A percentile compares a stretch with the other conserved stretches of the same genome.
phyloP scores from a whole-genome alignment of 768 basidiomycete genomes.

The Leccinum incarnatum region DNA sequence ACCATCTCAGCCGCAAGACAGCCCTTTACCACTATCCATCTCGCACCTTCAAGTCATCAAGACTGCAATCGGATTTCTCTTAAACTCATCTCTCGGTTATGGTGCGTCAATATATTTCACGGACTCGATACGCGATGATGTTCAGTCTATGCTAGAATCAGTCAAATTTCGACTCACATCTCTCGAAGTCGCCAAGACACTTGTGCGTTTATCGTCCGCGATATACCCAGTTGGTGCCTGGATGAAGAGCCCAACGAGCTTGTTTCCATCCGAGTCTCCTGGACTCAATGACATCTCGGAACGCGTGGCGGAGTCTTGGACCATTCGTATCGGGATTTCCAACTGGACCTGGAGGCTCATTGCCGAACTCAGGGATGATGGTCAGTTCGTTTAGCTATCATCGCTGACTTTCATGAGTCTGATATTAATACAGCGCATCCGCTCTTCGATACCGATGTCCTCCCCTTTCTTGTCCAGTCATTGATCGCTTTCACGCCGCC shows the following conservation, averaged over 20 bases:
- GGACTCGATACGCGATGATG: slow-evolving; percentile 3
- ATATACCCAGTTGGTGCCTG: slow-evolving; percentile 77
- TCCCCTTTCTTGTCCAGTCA: slow-evolving; percentile 60
- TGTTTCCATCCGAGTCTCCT: slow-evolving; percentile 23
- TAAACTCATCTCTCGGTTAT: slow-evolving; percentile 76
- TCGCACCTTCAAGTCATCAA: slow-evolving; percentile 70
- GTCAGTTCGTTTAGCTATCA: slow-evolving; percentile 36
- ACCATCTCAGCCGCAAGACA: slow-evolving; percentile 35
- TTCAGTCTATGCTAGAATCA: slow-evolving; percentile 47
- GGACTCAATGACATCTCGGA: slow-evolving; percentile 22
- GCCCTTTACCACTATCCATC: slow-evolving; percentile 52
- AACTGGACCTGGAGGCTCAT: slow-evolving; percentile 79
- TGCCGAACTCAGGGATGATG: slow-evolving; percentile 70
- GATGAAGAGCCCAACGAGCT: slow-evolving; percentile 35
- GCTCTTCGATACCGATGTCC: slow-evolving; percentile 58
- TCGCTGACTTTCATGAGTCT: not conserved
- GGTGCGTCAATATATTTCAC: slow-evolving; percentile 43
- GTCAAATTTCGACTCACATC: slow-evolving; percentile 67
- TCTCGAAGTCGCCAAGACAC: slow-evolving; percentile 63
- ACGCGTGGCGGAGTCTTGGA: slow-evolving; percentile 56
- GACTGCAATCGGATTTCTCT: slow-evolving; percentile 73
- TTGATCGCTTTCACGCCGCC: slow-evolving; percentile 33
- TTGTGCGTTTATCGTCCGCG: slow-evolving; percentile 62
- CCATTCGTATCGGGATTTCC: slow-evolving; percentile 57
- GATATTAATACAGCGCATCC: slow-evolving; percentile 42